Evolutionary conservation across 331 rosid genomes (phyloP), one percentile per base, ranked within the genome.

Genomic region (Pyracantha coccinea): DNA sequence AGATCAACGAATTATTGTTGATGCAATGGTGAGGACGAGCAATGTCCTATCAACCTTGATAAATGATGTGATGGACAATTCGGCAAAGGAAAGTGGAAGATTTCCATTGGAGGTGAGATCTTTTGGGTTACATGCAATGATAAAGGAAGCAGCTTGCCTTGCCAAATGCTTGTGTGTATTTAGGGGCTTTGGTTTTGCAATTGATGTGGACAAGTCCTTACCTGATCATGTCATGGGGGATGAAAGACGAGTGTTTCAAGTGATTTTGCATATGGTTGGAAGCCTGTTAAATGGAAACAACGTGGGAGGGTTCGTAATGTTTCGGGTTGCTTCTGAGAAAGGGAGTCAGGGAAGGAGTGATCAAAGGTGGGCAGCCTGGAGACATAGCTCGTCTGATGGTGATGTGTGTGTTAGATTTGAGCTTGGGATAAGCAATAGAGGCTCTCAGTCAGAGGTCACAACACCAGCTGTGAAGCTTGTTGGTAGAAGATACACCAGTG

Each of bases 191-290:
- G 87, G 86, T 75, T 95, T 95, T 82, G 66, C 80, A 54, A 74
- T 87, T 10, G 98, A 95, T 80, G 98, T 88, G 53, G 98, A 95
- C 57, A 88, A 84, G 84, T 86, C 97, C 33, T 72, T 95, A 76
- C 97, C 94, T 2, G 93, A 95, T 84, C 80, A 90, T 73, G 89
- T 92, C 15, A 79, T 92, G 91, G 99, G 99, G 24, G 99, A 95
- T 71, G 99, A 95, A 80, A 84, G 92, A 83, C 88, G 99, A 86
- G 92, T 95, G 62, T 95, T 95, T 78, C 99, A 95, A 90, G 97
- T 95, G 89, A 90, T 95, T 85, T 77, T 95, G 82, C 99, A 95
- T 72, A 95, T 95, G 96, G 91, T 92, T 55, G 98, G 99, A 66
- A 95, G 85, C 87, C 88, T 95, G 8, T 85, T 95, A 63, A 86